Evolutionary conservation across 177 flowering plant species (phyloP).

Genomic region (Tripterygium wilfordii): DNA sequence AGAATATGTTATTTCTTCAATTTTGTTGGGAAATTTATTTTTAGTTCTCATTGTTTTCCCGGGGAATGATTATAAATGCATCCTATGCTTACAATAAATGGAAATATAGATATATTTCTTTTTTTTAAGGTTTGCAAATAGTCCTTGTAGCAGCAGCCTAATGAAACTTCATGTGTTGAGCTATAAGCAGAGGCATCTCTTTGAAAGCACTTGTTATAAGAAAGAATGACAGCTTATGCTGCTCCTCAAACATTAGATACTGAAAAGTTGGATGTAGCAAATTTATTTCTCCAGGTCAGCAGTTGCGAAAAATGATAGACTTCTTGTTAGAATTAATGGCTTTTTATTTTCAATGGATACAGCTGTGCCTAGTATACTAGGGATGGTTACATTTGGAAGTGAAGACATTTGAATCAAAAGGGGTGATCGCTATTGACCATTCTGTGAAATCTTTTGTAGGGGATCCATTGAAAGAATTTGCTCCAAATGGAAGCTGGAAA

Average conservation of each 20-base stretch:
- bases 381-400: slow-evolving; percentile 17
- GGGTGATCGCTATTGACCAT: slow-evolving; percentile 40
- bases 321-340: background rate
- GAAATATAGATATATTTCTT: no score
- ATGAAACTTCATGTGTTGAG: slow-evolving; percentile 8
- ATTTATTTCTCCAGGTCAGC: slow-evolving; percentile 26
- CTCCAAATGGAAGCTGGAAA: slow-evolving; percentile 55
- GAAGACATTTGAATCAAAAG: slow-evolving; percentile 28
- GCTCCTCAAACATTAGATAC: slow-evolving; percentile 57
- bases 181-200: slow-evolving; percentile 46
- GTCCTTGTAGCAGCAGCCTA: background rate
- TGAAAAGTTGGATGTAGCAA: slow-evolving; percentile 40
- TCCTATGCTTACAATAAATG: no score
- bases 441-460: slow-evolving; percentile 36
- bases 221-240: slow-evolving; percentile 57
- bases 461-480: slow-evolving; percentile 29
- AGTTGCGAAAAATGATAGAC: background rate
- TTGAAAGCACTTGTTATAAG: slow-evolving; percentile 45
- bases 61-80: no score
- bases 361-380: slow-evolving; percentile 3
- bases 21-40: no score
- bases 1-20: no score
- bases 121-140: no score
- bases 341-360: background rate
- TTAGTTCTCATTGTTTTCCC: no score